Base-by-base conservation (phyloP, 2,329 filamentous ascomycete species). In the Westerdykella sp. region DNA sequence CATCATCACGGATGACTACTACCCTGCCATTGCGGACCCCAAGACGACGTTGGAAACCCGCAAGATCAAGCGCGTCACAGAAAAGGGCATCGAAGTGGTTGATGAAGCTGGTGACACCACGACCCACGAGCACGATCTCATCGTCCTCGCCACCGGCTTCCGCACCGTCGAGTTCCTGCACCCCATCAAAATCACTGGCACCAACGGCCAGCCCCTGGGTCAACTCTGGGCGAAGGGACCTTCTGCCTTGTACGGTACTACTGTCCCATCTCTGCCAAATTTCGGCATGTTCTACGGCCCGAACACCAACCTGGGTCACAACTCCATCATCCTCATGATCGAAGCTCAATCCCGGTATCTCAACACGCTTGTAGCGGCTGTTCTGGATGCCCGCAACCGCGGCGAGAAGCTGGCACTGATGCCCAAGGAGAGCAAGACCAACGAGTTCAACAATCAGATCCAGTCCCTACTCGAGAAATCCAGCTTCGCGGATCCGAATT, bases 261-360 rank as follows among this genome's bases (percentile, higher is more conserved):
- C 70, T 0, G 72, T 78, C 3, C 72, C 75, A 41, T 65, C 66
- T 5, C 63, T 79, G 39, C 76, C 75, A 1, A 79, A 79, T 45
- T 79, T 79, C 48, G 74, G 66, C 37, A 75, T 79, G 69, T 66
- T 80, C 39, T 80, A 79, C 56, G 78, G 77, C 0, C 77, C 76
- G 3, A 80, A 79, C 56, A 79, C 75, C 2, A 67, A 67, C 14
- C 64, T 74, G 42, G 77, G 74, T 0, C 74, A 78, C 55, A 79
- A 77, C 47, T 73, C 68, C 42, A 80, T 80, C 51, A 75, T 80
- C 49, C 65, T 80, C n/a, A 81, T 80, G 77, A 78, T 80, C 47
- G 78, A 81, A 54, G 71, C 76, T 2, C 77, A 81, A 51, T 70
- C 67, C 3, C 69, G 73, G 2, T 80, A 80, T 53, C 70, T 80